Evolutionary conservation across 1,284 basidiomycete species (phyloP).

Genomic region (Chondrostereum purpureum): DNA sequence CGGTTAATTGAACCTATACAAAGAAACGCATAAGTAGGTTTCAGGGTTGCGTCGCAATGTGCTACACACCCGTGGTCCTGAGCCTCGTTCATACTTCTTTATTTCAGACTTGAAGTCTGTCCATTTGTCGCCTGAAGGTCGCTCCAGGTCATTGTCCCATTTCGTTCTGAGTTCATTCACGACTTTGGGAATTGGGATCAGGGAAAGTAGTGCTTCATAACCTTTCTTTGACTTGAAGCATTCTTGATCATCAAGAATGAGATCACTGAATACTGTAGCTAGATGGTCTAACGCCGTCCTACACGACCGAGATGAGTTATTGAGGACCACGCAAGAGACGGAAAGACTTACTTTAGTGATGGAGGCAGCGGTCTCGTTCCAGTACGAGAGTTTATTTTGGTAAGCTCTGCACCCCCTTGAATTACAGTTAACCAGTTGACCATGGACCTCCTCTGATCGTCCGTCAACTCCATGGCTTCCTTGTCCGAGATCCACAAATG

Average conservation of each 20-base stretch:
- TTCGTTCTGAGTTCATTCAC: slow-evolving; percentile 42
- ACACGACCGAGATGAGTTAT: slow-evolving; percentile 6
- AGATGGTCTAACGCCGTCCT: slow-evolving; percentile 53
- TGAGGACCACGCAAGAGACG: slow-evolving; percentile 4
- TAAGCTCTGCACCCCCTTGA: slow-evolving; percentile 76
- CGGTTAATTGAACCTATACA: slow-evolving; percentile 30
- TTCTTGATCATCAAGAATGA: slow-evolving; percentile 84
- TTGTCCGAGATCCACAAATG: slow-evolving; percentile 96
- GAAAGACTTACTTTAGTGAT: slow-evolving; percentile 52
- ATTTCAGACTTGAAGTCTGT: slow-evolving; percentile 47
- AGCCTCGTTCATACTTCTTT: slow-evolving; percentile 25
- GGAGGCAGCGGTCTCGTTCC: slow-evolving; percentile 58
- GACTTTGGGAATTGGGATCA: slow-evolving; percentile 62
- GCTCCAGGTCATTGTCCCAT: slow-evolving; percentile 57
- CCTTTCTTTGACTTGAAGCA: slow-evolving; percentile 71
- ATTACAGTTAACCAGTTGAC: slow-evolving; percentile 87
- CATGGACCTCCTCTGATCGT: slow-evolving; percentile 84
- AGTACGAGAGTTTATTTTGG: slow-evolving; percentile 75
- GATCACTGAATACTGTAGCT: slow-evolving; percentile 50
- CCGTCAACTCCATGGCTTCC: slow-evolving; percentile 83
- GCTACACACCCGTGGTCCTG: slow-evolving; percentile 26
- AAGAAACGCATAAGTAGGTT: no score
- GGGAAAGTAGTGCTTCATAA: slow-evolving; percentile 69
- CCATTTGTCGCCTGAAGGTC: slow-evolving; percentile 70
- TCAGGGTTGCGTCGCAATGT: no score